Percentiles rank a stretch among this genome's conserved stretches.
These are phyloP conservation scores for Fusarium pilosicola DNA, from an alignment of 2,329 filamentous ascomycete genomes.

Conservation along the genomic window DNA sequence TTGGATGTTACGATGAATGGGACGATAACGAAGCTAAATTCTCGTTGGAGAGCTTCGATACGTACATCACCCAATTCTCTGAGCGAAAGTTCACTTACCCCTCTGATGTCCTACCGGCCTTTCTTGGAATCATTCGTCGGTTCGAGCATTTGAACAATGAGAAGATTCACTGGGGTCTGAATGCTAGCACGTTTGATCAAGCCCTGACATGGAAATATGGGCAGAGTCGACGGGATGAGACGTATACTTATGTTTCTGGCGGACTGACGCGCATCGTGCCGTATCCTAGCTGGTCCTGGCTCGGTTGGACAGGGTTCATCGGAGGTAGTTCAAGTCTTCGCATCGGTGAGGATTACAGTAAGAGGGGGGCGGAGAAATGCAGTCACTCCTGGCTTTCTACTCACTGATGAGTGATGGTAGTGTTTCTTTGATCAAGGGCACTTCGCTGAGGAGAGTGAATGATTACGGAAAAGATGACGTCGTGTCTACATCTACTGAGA, in stretches of 20 bases:
- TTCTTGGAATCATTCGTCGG: slow-evolving; percentile 13
- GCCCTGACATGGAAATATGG: slow-evolving; percentile 1
- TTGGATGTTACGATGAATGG: slow-evolving; percentile 24
- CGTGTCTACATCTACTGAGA: too few species aligned
- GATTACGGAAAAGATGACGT: not conserved
- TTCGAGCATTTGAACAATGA: slow-evolving; percentile 22
- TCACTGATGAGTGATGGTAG: not conserved
- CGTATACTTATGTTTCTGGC: not conserved
- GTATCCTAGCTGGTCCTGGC: slow-evolving; percentile 14
- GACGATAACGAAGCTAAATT: not conserved
- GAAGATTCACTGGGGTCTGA: slow-evolving; percentile 17
- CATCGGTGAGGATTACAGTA: not conserved
- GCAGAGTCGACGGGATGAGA: not conserved
- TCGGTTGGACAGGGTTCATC: not conserved
- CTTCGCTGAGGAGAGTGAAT: not conserved
- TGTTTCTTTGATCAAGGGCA: not conserved
- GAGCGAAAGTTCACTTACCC: slow-evolving; percentile 11
- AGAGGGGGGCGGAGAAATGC: not conserved
- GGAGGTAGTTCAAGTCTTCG: not conserved
- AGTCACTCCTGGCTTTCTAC: not conserved
- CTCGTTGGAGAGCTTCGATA: not conserved
- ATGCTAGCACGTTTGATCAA: not conserved
- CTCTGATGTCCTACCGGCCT: slow-evolving; percentile 3
- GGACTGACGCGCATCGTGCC: not conserved
- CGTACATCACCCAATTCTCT: slow-evolving; percentile 13